phyloP scores from a whole-genome alignment of 371 early-diverging fungal genomes.

The Rhizopus delemar region DNA sequence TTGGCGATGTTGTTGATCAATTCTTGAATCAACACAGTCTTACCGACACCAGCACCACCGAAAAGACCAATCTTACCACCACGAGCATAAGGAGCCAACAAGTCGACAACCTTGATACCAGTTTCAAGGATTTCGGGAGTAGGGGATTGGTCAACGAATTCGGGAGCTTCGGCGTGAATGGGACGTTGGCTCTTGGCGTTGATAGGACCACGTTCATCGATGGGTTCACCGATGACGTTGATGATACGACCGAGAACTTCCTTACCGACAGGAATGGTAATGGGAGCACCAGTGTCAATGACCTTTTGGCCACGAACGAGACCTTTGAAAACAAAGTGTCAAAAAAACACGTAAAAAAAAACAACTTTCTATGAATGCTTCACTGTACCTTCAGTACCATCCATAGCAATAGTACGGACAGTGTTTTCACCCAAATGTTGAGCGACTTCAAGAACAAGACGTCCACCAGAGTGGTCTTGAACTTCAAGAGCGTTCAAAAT shows the following conservation, averaged over 20 bases:
- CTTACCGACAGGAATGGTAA: constrained; percentile 92
- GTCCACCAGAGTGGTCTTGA: constrained; percentile 72
- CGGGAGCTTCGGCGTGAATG: no score
- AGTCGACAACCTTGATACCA: no score
- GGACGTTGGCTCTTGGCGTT: constrained; percentile 65
- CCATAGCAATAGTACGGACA: constrained; percentile 99
- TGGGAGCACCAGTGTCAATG: constrained; percentile 92
- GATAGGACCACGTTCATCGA: constrained; percentile 98
- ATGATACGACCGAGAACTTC: constrained; percentile 97
- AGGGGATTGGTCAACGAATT: no score
- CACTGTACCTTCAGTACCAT: constrained; percentile 72
- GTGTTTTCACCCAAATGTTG: constrained; percentile 98
- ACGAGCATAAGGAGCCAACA: no score
- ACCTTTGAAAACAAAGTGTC: constrained; percentile 63
- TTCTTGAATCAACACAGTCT: no score
- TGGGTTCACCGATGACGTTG: constrained; percentile 98
- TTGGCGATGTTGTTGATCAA: no score
- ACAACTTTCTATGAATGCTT: background rate
- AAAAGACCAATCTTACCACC: no score
- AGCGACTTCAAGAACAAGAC: constrained; percentile 95
- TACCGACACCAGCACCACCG: no score
- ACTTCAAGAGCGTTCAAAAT: constrained; percentile 98
- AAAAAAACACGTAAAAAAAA: constrained; percentile 7
- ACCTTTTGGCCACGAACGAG: constrained; percentile 96
- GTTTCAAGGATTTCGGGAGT: no score